Evolutionary conservation across 768 basidiomycete genomes (phyloP).

Genomic region (Podaxis sp.): DNA sequence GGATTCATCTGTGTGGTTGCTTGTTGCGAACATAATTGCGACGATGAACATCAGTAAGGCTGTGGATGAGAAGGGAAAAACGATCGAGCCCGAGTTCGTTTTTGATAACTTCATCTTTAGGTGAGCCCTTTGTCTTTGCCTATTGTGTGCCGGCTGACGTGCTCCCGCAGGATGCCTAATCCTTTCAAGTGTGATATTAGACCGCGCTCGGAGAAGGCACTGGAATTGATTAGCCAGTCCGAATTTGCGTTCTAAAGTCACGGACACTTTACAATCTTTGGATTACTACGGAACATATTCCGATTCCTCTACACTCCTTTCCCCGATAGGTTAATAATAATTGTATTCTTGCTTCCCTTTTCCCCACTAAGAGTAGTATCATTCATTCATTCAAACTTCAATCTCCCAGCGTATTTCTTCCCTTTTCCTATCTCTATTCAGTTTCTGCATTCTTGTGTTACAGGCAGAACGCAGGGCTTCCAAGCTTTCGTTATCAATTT

Average conservation of each 20-base stretch:
- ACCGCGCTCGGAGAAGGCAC: conserved; percentile 44
- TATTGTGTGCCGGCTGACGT: not conserved
- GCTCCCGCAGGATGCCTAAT: conserved; percentile 38
- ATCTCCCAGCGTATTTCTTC: not conserved
- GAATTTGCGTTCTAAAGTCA: conserved; percentile 14
- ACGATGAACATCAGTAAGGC: conserved; percentile 55
- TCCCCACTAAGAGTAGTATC: not conserved
- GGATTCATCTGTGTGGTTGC: conserved; percentile 61
- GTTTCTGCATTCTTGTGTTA: not conserved
- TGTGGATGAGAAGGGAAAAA: conserved; percentile 45
- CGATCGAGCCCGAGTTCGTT: conserved; percentile 44
- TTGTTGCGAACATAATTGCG: conserved; percentile 53
- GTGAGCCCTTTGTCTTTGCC: conserved; percentile 28
- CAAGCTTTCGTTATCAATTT: too few relatives aligned
- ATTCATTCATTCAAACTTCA: not conserved
- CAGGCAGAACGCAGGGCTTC: not conserved
- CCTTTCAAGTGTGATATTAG: conserved; percentile 48
- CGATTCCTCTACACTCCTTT: not conserved
- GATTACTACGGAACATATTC: not conserved
- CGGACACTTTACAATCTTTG: not conserved
- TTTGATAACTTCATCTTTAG: conserved; percentile 66
- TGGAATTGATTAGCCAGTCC: conserved; percentile 37
- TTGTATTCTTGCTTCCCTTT: not conserved
- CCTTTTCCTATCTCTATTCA: not conserved
- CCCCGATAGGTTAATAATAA: not conserved